Evolutionary conservation across 2,329 filamentous ascomycete species (phyloP).

Genomic region (Aspergillus sp.): DNA sequence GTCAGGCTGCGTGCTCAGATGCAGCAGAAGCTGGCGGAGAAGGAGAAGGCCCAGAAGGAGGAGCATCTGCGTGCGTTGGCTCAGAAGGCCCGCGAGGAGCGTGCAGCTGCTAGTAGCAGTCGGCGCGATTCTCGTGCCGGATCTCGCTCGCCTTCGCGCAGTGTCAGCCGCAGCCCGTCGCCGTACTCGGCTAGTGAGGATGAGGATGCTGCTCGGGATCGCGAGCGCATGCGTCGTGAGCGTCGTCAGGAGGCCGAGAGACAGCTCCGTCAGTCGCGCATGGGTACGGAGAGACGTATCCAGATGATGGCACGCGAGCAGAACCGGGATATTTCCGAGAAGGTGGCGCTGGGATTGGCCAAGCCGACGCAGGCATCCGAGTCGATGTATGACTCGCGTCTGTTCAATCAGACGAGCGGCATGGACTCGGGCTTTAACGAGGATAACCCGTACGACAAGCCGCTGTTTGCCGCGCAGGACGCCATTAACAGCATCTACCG

Average conservation of each 20-base stretch:
- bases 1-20: conserved; percentile 88
- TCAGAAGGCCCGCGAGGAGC: conserved; percentile 87
- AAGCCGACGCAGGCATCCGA: conserved; percentile 92
- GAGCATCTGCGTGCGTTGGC: conserved; percentile 85
- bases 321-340: conserved; percentile 95
- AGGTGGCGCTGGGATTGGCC: conserved; percentile 88
- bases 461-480: conserved; percentile 92
- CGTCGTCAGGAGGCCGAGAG: conserved; percentile 79
- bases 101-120: conserved; percentile 39
- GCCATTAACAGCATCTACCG: conserved; percentile 93
- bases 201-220: conserved; percentile 70
- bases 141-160: conserved; percentile 49
- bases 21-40: conserved; percentile 95
- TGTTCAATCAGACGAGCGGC: conserved; percentile 92
- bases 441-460: conserved; percentile 96
- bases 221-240: conserved; percentile 76
- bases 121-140: conserved; percentile 49
- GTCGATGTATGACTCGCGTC: conserved; percentile 92
- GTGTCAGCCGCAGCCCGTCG: conserved; percentile 44
- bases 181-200: conserved; percentile 58
- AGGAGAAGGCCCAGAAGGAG: conserved; percentile 93
- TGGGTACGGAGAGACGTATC: conserved; percentile 89
- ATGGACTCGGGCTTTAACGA: conserved; percentile 95
- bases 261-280: conserved; percentile 87
- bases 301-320: conserved; percentile 94